phyloP scores from a whole-genome alignment of 1,284 basidiomycete genomes.

The Tylopilus sp. region DNA sequence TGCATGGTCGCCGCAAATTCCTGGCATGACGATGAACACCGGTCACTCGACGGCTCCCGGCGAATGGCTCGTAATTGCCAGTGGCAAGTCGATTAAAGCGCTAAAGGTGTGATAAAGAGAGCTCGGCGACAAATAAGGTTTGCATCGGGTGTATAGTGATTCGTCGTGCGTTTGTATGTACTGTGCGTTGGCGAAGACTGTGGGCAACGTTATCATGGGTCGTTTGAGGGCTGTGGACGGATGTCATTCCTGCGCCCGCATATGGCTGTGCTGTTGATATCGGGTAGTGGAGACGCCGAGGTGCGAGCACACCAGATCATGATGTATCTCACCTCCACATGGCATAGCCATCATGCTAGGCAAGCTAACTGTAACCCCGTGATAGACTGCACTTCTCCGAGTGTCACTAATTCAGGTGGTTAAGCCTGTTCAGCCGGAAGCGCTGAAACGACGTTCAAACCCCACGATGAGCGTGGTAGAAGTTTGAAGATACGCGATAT shows the following conservation, averaged over 20 bases:
- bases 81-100: constrained; percentile 79
- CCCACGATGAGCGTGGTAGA: background rate
- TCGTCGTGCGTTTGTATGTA: background rate
- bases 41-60: constrained; percentile 71
- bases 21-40: constrained; percentile 66
- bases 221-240: background rate
- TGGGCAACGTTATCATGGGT: background rate
- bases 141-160: background rate
- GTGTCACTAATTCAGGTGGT: background rate
- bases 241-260: background rate
- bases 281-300: background rate
- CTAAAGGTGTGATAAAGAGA: constrained; percentile 59
- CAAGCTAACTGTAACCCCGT: background rate
- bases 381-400: background rate
- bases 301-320: background rate
- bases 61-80: constrained; percentile 89
- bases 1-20: constrained; percentile 81
- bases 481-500: background rate
- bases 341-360: background rate
- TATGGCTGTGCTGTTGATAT: background rate
- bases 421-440: no score
- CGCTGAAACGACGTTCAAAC: background rate
- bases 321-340: background rate
- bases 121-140: background rate
- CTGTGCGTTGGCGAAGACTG: background rate